A percentile compares a stretch with the other conserved stretches of the same genome.
Evolutionary conservation across 176 grass and related monocot genomes (phyloP).

Genomic region (Eragrostis curvula): DNA sequence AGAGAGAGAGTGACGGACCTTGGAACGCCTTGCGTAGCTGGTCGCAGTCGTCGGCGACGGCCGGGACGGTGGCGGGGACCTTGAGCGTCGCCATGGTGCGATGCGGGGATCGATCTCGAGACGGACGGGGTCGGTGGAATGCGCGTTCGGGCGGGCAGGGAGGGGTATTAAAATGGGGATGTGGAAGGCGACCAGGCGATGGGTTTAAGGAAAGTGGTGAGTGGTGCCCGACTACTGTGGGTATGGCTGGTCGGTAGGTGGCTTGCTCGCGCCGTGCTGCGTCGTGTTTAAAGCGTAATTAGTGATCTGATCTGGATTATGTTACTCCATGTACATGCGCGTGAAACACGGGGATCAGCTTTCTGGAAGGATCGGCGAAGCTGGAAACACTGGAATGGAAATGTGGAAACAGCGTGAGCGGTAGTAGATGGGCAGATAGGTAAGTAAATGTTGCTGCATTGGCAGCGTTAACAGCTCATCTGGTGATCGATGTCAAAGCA

Average conservation of each 20-base stretch:
- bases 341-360: not conserved
- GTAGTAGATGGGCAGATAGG: not conserved
- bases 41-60: constrained; percentile 77
- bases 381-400: not conserved
- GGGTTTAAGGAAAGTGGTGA: constrained; percentile 21
- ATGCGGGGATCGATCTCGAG: constrained; percentile 30
- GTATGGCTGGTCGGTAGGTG: not conserved
- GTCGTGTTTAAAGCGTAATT: constrained; percentile 9
- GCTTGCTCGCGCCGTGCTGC: not conserved
- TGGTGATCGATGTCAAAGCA: not conserved
- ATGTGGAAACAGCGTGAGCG: not conserved
- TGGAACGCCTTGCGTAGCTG: constrained; percentile 87
- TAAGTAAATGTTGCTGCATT: not conserved
- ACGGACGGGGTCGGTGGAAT: not conserved
- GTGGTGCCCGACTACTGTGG: not conserved
- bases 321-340: not conserved
- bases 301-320: constrained; percentile 13
- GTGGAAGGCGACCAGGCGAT: not conserved
- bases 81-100: constrained; percentile 63
- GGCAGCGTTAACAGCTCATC: not conserved
- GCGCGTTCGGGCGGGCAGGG: not conserved
- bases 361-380: not conserved
- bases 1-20: constrained; percentile 39
- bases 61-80: constrained; percentile 57
- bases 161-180: not conserved